A percentile compares a stretch with the other conserved stretches of the same genome.
Conservation (phyloP, 768 basidiomycete genomes). For the Termitomyces sp. region DNA sequence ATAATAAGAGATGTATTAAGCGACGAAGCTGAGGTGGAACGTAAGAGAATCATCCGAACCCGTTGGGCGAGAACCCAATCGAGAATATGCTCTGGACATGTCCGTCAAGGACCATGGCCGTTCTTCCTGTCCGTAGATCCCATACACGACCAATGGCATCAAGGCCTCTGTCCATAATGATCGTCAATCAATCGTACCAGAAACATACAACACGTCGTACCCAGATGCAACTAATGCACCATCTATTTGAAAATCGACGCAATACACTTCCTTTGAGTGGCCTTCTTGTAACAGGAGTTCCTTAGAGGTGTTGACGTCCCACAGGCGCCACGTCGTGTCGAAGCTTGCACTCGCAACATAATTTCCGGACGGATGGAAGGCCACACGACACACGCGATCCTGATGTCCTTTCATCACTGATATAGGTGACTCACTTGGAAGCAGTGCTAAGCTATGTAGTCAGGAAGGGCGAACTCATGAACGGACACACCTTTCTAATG, state of each 20-base stretch:
- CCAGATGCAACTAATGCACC: conserved; percentile 92
- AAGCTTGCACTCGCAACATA: conserved; percentile 95
- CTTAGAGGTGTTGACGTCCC: conserved; percentile 82
- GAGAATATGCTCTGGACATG: conserved; percentile 91
- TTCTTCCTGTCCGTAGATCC: conserved; percentile 93
- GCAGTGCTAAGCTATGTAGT: background rate
- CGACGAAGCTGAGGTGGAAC: background rate
- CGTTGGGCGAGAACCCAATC: conserved; percentile 92
- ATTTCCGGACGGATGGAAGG: conserved; percentile 93
- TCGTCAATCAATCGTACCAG: background rate
- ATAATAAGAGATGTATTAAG: conserved; percentile 12
- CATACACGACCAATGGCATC: conserved; percentile 97
- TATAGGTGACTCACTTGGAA: conserved; percentile 74
- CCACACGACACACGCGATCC: conserved; percentile 87
- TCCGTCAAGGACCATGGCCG: conserved; percentile 97
- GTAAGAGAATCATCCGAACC: conserved; percentile 48
- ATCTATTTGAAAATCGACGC: conserved; percentile 94
- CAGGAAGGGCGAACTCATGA: background rate
- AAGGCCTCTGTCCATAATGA: conserved; percentile 60
- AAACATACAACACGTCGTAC: conserved; percentile 38
- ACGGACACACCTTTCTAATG: conserved; percentile 64
- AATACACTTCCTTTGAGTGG: conserved; percentile 94
- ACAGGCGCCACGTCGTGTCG: conserved; percentile 95
- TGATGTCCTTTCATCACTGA: conserved; percentile 84
- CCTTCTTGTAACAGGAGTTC: conserved; percentile 92